A percentile compares a stretch with the other conserved stretches of the same genome.
phyloP scores from a whole-genome alignment of 2,329 filamentous ascomycete species.

The Neofusicoccum sp. region DNA sequence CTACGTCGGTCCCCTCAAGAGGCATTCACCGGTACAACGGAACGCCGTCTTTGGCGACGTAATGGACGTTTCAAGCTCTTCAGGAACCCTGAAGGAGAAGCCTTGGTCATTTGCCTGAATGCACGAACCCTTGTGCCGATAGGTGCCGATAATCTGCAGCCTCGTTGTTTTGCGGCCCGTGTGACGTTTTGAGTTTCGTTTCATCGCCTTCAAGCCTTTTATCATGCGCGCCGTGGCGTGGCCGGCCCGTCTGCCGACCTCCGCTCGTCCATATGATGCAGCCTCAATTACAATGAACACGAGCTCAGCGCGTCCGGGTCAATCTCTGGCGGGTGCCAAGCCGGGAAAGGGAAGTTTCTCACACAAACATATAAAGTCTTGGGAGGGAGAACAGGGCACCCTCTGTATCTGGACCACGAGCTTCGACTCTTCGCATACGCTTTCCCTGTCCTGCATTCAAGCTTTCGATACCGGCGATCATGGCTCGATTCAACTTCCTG shows the following conservation, averaged over 20 bases:
- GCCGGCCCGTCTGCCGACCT: conserved; percentile 6
- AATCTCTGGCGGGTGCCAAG: not conserved
- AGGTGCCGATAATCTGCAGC: not conserved
- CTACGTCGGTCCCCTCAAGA: too few species aligned
- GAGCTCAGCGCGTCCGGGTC: not conserved
- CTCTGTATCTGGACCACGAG: not conserved
- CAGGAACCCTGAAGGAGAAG: not conserved
- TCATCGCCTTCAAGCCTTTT: not conserved
- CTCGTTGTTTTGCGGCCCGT: not conserved
- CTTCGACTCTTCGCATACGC: not conserved
- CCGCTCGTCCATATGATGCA: conserved; percentile 14
- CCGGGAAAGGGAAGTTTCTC: not conserved
- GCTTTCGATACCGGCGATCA: not conserved
- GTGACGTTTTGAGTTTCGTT: conserved; percentile 4
- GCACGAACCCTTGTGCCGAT: not conserved
- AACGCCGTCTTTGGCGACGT: not conserved
- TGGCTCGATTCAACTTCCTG: conserved; percentile 4
- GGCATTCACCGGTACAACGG: not conserved
- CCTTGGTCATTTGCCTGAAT: not conserved
- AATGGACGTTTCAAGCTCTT: not conserved
- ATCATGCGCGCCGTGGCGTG: not conserved
- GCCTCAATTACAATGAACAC: not conserved
- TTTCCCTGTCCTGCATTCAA: not conserved
- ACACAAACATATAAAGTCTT: not conserved
- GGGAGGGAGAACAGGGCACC: not conserved